These are phyloP conservation scores for Endothia cerciana DNA, from an alignment of 2,329 filamentous ascomycete species.

Conservation along the genomic window DNA sequence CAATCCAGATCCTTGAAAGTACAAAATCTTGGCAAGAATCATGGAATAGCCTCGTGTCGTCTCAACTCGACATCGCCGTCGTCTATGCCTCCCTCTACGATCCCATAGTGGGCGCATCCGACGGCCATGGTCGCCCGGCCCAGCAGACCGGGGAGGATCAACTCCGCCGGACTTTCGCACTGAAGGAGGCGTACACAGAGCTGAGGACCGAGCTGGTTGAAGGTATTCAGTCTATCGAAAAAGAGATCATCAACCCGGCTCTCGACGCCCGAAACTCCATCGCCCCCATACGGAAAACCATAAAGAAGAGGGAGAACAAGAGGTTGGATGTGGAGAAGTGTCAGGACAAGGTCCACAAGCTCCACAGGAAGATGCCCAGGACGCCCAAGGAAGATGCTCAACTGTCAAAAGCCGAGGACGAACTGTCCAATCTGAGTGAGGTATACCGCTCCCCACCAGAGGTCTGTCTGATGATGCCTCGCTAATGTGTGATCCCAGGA, in stretches of 20 bases:
- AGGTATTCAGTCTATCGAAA: constrained; percentile 73
- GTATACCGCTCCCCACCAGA: constrained; percentile 42
- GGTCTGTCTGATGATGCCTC: background rate
- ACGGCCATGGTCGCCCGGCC: constrained; percentile 58
- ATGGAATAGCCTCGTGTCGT: constrained; percentile 73
- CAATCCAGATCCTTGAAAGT: constrained; percentile 70
- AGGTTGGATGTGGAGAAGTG: constrained; percentile 81
- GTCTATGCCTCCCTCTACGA: constrained; percentile 76
- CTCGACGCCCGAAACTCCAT: constrained; percentile 70
- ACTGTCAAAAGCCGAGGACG: constrained; percentile 72
- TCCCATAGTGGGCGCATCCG: constrained; percentile 70
- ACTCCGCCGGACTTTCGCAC: constrained; percentile 65
- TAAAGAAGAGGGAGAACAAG: constrained; percentile 84
- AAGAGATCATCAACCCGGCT: constrained; percentile 70
- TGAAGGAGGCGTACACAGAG: constrained; percentile 71
- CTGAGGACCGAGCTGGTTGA: constrained; percentile 72
- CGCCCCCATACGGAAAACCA: constrained; percentile 75
- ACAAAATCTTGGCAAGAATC: constrained; percentile 77
- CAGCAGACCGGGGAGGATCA: constrained; percentile 64
- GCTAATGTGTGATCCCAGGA: constrained; percentile 49
- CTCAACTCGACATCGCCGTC: constrained; percentile 68
- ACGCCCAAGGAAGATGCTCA: constrained; percentile 74
- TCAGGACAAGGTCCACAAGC: constrained; percentile 70
- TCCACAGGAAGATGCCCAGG: constrained; percentile 70
- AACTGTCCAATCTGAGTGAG: constrained; percentile 67